Evolutionary conservation across 1,284 basidiomycete genomes (phyloP), one percentile per base, ranked within the genome.

Genomic region (Marasmius oreades): DNA sequence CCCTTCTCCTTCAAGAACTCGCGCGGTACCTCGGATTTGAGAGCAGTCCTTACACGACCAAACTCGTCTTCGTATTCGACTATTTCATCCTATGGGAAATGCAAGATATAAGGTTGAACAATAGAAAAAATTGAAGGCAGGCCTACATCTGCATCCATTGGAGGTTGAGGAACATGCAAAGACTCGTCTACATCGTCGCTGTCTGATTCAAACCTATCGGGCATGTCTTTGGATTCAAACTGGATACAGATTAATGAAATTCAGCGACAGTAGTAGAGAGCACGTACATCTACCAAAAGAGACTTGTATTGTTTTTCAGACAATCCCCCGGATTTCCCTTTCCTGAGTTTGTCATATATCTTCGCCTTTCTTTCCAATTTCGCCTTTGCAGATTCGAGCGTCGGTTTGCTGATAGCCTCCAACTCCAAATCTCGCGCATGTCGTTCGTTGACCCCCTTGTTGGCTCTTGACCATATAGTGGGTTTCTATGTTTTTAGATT

Each of bases 31-130:
- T 93, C 87, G 14, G 90, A 92, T n/a, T 80, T 77, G 44, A 75
- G 80, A 16, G 80, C 81, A 2, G 78, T 87, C 53, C 91, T 77
- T 22, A 84, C 67, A 18, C 93, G 83, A 18, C 93, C 93, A 66
- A 92, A 92, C 64, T 95, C 93, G 63, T 95, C 93, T 62, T 85
- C 80, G 61, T 91, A 93, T 67, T 95, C 92, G 14, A 95, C 77
- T 39, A 92, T 72, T 8, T 93, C 91, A 57, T 85, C 79, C 80
- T 85, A 44, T 12, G 28, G 28, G 28, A 14, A 12, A 28, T 52
- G 62, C 22, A 66, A 51, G 24, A 37, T 44, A 48, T 8, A 26
- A 22, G 36, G 2, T 7, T 31, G 44, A 37, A 42, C 37, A 33
- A 5, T 34, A 16, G 31, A 48, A n/a, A 47, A 24, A 61, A 20